phyloP scores from a whole-genome alignment of 2,329 filamentous ascomycete genomes.

The Capronia americana region DNA sequence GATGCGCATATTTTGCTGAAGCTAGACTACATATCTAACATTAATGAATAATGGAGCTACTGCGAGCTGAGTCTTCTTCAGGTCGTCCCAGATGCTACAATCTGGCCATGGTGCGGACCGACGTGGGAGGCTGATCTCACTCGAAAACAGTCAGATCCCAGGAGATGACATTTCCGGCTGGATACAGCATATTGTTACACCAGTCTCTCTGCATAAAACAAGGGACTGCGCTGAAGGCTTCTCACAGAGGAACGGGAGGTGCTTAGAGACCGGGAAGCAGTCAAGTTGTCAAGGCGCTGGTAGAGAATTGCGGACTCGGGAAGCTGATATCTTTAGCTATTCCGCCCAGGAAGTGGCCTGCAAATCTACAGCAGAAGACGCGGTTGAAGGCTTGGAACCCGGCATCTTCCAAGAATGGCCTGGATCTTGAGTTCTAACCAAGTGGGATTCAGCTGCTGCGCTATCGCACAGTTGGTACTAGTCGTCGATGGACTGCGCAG shows the following conservation, averaged over 20 bases:
- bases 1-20: not conserved
- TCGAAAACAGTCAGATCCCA: not conserved
- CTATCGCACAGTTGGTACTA: not conserved
- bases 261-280: too few relatives aligned
- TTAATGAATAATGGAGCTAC: not conserved
- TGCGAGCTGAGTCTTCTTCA: not conserved
- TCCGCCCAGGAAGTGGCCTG: not conserved
- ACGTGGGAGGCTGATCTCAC: not conserved
- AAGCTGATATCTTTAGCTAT: not conserved
- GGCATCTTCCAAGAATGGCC: not conserved
- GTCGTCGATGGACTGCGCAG: not conserved
- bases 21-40: not conserved
- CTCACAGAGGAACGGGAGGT: not conserved
- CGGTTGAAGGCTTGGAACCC: not conserved
- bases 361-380: not conserved
- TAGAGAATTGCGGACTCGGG: not conserved
- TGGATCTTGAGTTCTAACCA: not conserved
- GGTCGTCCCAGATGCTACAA: not conserved
- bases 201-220: too few relatives aligned
- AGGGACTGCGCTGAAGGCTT: too few relatives aligned
- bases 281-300: not conserved
- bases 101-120: too few relatives aligned
- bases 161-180: too few relatives aligned
- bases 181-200: too few relatives aligned
- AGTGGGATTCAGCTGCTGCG: not conserved